Conservation (phyloP, 164 flowering plant genomes). For the Macadamia integrifolia region DNA sequence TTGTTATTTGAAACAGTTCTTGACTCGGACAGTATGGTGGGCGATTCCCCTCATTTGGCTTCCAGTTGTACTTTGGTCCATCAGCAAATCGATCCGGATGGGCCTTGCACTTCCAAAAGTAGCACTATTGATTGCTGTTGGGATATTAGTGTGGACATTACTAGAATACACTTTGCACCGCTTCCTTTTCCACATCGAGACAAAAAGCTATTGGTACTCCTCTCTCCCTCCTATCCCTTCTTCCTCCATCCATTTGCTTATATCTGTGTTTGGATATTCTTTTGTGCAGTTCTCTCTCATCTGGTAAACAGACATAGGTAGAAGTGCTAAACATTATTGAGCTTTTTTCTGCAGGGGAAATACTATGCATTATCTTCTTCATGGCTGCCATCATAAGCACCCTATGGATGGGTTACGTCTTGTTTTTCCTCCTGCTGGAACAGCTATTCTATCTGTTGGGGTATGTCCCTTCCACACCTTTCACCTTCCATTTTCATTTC, state of each 20-base stretch:
- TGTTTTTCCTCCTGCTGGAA: constrained; percentile 91
- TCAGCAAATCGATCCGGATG: constrained; percentile 42
- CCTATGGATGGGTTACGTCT: constrained; percentile 95
- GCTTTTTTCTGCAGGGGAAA: constrained; percentile 54
- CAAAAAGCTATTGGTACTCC: constrained; percentile 76
- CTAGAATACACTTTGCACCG: constrained; percentile 81
- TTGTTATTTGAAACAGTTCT: constrained; percentile 40
- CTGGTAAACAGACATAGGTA: not conserved
- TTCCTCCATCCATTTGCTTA: not conserved
- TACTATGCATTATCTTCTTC: constrained; percentile 89
- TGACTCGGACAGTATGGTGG: constrained; percentile 85
- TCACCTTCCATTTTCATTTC: not conserved
- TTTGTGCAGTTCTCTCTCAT: not conserved
- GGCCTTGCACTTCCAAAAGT: constrained; percentile 44
- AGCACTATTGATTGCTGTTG: constrained; percentile 36
- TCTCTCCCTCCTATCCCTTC: not conserved
- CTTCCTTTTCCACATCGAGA: constrained; percentile 86
- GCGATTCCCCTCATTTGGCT: constrained; percentile 71
- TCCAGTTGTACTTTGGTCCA: constrained; percentile 59
- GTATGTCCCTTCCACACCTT: constrained; percentile 31
- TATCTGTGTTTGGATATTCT: not conserved
- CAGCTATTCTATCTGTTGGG: constrained; percentile 65
- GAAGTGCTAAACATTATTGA: constrained; percentile 6
- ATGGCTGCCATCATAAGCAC: constrained; percentile 98
- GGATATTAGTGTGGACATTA: constrained; percentile 75